Evolutionary conservation across 768 basidiomycete species (phyloP).

Genomic region (Pleurotus tuber-regium): DNA sequence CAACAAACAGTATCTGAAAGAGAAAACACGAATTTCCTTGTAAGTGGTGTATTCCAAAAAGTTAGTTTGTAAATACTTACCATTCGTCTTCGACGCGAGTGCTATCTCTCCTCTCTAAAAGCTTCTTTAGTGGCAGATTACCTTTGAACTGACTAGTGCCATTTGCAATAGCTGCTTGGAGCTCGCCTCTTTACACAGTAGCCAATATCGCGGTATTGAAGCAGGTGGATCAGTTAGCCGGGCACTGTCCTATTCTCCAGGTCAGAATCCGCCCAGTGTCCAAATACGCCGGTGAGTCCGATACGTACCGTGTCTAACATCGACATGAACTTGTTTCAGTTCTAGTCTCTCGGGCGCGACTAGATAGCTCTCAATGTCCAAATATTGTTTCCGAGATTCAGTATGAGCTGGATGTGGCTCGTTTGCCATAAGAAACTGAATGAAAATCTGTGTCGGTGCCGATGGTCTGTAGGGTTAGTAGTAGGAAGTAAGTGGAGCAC

Average conservation of each 20-base stretch:
- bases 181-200: constrained; percentile 57
- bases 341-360: constrained; percentile 50
- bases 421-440: not conserved
- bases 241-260: constrained; percentile 78
- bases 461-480: not conserved
- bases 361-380: constrained; percentile 64
- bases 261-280: too few relatives aligned
- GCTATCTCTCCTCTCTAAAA: constrained; percentile 60
- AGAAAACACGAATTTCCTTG: not conserved
- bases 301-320: constrained; percentile 67
- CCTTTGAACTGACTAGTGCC: constrained; percentile 22
- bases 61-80: constrained; percentile 38
- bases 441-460: not conserved
- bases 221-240: constrained; percentile 61
- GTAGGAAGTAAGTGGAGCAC: not conserved
- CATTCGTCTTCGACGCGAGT: constrained; percentile 55
- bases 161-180: constrained; percentile 42
- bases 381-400: constrained; percentile 37
- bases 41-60: not conserved
- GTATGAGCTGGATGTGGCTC: constrained; percentile 17
- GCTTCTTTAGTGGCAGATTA: constrained; percentile 36
- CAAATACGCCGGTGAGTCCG: too few relatives aligned
- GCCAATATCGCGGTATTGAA: constrained; percentile 67
- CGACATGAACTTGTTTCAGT: constrained; percentile 73
- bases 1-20: constrained; percentile 50